Base-by-base conservation (phyloP, 2,329 filamentous ascomycete genomes). In the Huntiella savannae region DNA sequence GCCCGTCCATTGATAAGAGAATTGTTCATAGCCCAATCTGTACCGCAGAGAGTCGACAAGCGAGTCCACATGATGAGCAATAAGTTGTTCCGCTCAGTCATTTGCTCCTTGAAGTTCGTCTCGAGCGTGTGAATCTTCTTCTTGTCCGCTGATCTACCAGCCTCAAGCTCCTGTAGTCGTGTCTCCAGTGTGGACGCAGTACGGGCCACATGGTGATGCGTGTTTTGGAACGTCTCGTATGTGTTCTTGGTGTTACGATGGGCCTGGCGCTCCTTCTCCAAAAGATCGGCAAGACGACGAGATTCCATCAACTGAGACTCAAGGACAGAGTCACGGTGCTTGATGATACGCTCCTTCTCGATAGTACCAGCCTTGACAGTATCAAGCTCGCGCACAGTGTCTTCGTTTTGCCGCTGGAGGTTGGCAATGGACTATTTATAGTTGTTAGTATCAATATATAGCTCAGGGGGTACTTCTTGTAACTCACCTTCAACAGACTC, bases 331-430 rank as follows among this genome's bases (percentile, higher is more conserved):
- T 96, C 91, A 11, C 88, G 83, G 59, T 88, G 84, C 56, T 87
- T 85, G 56, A 98, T 79, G 53, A 93, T 71, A 46, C 81, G 78
- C 52, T 96, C 87, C 60, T 92, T 95, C 58, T 96, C 87, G n/a
- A 79, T 75, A 28, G 94, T 64, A 10, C 83, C 75, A 8, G 76
- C 75, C 58, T 82, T 85, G 12, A 81, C 78, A 6, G 71, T 70
- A 54, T 94, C 83, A 16, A 96, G 77, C 51, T 94, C 84, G 40
- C 82, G 75, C 15, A 84, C 70, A 0, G 84, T 91, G 46, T 78
- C 77, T 55, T 94, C 87, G 5, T 95, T 76, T 54, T 94, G 85
- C 50, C 80, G 78, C 55, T 94, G 86, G 47, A 96, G 69, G 58
- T 87, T 91, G 47, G 79, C 78, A 56, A 96, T 85, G 35, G 81